These are phyloP conservation scores for Neospermospora avenae DNA, from an alignment of 2,329 filamentous ascomycete genomes.

Conservation along the genomic window DNA sequence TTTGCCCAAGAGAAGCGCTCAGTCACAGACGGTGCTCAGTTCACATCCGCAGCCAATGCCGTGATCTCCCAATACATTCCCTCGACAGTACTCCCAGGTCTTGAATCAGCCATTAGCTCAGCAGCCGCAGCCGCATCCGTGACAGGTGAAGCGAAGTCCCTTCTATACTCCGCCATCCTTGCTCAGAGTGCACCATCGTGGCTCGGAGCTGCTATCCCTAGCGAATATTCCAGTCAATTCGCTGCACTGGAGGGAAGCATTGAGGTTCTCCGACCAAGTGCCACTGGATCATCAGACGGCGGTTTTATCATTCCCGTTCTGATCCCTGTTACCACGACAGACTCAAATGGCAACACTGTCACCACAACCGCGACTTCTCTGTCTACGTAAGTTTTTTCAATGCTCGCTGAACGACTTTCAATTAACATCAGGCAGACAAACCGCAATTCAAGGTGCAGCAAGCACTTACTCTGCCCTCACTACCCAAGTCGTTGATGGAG, in stretches of 20 bases:
- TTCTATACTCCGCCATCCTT: constrained; percentile 29
- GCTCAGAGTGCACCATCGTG: constrained; percentile 29
- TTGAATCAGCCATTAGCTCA: constrained; percentile 29
- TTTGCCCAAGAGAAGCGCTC: constrained; percentile 17
- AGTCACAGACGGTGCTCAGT: constrained; percentile 16
- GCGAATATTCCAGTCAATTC: constrained; percentile 29
- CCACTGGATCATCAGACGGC: constrained; percentile 10
- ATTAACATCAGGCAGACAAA: constrained; percentile 1
- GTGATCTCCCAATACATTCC: constrained; percentile 36
- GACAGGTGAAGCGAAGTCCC: constrained; percentile 30
- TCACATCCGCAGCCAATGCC: constrained; percentile 29
- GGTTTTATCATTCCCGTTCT: constrained; percentile 15
- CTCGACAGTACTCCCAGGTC: constrained; percentile 22
- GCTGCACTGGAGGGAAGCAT: constrained; percentile 28
- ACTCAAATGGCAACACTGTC: constrained; percentile 10
- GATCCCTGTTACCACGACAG: constrained; percentile 9
- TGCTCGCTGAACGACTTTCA: background rate
- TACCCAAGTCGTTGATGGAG: constrained; percentile 16
- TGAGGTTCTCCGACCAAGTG: constrained; percentile 20
- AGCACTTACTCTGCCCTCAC: constrained; percentile 16
- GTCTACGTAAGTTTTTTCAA: background rate
- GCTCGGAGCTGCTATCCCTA: constrained; percentile 32
- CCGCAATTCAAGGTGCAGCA: constrained; percentile 1
- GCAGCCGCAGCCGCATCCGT: constrained; percentile 32
- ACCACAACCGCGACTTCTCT: constrained; percentile 20